Base-by-base conservation (phyloP, 2,329 filamentous ascomycete genomes). In the Penicillium glabrum region DNA sequence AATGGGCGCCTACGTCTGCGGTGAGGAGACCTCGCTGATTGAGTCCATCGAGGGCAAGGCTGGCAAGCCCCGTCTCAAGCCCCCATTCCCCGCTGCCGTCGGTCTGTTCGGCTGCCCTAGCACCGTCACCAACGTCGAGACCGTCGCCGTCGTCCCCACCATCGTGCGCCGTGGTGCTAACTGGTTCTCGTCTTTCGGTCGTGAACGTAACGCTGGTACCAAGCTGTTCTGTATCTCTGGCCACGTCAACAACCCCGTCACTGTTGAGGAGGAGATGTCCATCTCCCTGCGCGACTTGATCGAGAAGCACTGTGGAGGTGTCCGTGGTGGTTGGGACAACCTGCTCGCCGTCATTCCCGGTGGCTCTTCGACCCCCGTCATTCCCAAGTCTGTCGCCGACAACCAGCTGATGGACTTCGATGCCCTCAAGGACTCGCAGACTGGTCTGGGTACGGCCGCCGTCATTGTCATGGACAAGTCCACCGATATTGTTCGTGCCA, bases 381-480 rank as follows among this genome's bases (percentile, higher is more conserved):
- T 99, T 50, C 95, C 95, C 66, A 96, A 93, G 83, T 78, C 77
- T 63, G 80, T 96, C 64, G 98, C 95, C 76, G 93, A 97, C 75
- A 88, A 96, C 69, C 93, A 98, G 77, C 79, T 99, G 54, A 99
- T 99, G 95, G 95, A 99, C 80, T 99, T 98, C 72, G 95, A 99
- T 74, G 93, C 90, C 10, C 86, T 99, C 67, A 99, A 99, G 85
- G 95, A 99, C 78, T 93, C 88, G 67, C 95, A 98, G 80, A 96
- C 92, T 60, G 95, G 95, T 85, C 88, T 99, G 14, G 95, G 95
- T 67, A 99, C 95, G 7, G 95, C 95, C 4, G 95, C 95, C 57
- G 93, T 99, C 66, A 96, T 99, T 71, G 95, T 99, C 75, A 96
- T 99, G 90, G 95, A 99, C 80, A 96, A 98, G 84, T 93, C 89